A percentile compares a stretch with the other conserved stretches of the same genome.
Evolutionary conservation across 495 filamentous ascomycete species (phyloP).

Genomic region (Penicillium odoratum): DNA sequence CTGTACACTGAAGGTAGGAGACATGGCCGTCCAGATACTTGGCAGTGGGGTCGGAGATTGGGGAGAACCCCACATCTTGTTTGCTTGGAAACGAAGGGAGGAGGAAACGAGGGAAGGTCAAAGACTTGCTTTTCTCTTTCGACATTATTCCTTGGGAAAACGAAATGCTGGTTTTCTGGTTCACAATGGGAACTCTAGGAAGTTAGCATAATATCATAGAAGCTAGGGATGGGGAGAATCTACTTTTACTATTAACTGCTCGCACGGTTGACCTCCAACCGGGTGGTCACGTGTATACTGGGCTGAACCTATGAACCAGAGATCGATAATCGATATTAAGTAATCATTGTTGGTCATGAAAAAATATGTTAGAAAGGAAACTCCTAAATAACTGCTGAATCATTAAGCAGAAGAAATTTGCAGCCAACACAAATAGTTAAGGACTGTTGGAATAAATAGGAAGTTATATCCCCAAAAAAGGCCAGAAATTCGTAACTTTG

Average conservation of each 20-base stretch:
- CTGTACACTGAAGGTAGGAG: slow-evolving; percentile 69
- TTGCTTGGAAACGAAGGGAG: slow-evolving; percentile 51
- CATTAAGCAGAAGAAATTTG: background rate
- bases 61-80: slow-evolving; percentile 28
- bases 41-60: slow-evolving; percentile 17
- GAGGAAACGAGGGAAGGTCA: slow-evolving; percentile 48
- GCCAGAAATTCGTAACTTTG: background rate
- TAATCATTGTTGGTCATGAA: background rate
- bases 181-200: background rate
- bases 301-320: background rate
- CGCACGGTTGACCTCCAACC: background rate
- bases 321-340: background rate
- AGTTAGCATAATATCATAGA: background rate
- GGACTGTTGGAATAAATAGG: background rate
- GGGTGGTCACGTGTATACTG: background rate
- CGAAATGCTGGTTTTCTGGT: background rate
- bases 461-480: background rate
- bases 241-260: background rate
- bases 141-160: slow-evolving; percentile 8
- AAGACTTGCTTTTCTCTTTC: slow-evolving; percentile 14
- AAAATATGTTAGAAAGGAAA: background rate
- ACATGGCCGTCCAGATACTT: slow-evolving; percentile 50
- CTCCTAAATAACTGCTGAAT: background rate
- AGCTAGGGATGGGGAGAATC: background rate
- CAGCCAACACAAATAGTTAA: background rate